These are phyloP conservation scores for Vigna trinervia DNA, from an alignment of 306 rosid genomes.

Conservation along the genomic window DNA sequence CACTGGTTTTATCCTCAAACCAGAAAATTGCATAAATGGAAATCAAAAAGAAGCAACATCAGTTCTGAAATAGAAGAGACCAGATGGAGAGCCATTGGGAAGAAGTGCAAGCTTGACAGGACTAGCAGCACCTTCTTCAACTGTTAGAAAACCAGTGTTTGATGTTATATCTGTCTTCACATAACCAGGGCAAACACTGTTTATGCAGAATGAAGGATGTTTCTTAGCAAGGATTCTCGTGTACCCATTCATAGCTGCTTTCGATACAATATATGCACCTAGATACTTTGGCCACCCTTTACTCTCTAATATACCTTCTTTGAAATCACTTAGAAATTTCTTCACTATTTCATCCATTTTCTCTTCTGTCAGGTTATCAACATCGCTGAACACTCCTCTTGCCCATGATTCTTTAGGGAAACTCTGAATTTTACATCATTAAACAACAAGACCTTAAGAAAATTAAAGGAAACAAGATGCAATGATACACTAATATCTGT, in stretches of 20 bases:
- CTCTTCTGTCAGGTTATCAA: slow-evolving; percentile 37
- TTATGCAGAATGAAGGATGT: slow-evolving; percentile 34
- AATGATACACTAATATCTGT: no score
- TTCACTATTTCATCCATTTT: slow-evolving; percentile 31
- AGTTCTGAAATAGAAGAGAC: slow-evolving; percentile 12
- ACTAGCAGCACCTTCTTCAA: slow-evolving; percentile 47
- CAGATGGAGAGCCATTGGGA: slow-evolving; percentile 34
- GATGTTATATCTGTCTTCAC: slow-evolving; percentile 46
- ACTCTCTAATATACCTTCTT: slow-evolving; percentile 28
- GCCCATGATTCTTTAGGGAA: slow-evolving; percentile 33
- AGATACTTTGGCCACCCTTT: slow-evolving; percentile 23
- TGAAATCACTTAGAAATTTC: slow-evolving; percentile 20
- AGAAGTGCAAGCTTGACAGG: slow-evolving; percentile 41
- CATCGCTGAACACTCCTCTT: slow-evolving; percentile 17
- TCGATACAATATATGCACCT: slow-evolving; percentile 15
- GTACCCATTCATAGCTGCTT: slow-evolving; percentile 47
- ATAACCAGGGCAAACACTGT: slow-evolving; percentile 51
- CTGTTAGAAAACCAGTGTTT: slow-evolving; percentile 29
- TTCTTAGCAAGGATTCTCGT: slow-evolving; percentile 53
- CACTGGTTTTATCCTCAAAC: neutral
- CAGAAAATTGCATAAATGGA: neutral
- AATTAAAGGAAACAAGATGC: no score
- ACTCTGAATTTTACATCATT: slow-evolving; percentile 2
- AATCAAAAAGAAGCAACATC: slow-evolving; percentile 26
- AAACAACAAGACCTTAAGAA: neutral